Evolutionary conservation across 345 rosid genomes (phyloP).

Genomic region (Eucalyptus albens): DNA sequence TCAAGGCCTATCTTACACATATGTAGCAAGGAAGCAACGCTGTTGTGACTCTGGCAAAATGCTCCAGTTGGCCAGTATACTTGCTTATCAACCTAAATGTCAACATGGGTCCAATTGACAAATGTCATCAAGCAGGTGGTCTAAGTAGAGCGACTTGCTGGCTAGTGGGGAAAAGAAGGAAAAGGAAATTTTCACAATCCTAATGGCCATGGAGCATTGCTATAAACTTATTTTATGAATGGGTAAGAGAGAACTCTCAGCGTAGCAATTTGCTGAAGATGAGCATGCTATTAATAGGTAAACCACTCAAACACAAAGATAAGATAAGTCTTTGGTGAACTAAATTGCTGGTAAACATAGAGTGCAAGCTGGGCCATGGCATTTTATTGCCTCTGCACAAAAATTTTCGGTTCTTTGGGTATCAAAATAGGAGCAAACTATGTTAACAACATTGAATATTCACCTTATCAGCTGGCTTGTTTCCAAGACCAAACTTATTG

Average conservation of each 20-base stretch:
- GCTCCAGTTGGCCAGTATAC: neutral
- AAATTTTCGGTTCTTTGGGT: neutral
- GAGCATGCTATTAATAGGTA: neutral
- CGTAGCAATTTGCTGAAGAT: neutral
- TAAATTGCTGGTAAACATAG: neutral
- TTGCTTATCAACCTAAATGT: neutral
- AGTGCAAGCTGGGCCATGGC: neutral
- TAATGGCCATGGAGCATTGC: neutral
- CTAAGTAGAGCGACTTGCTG: neutral
- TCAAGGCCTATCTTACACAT: neutral
- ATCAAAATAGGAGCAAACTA: neutral
- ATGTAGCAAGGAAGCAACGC: neutral
- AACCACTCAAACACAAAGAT: neutral
- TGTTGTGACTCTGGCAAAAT: neutral
- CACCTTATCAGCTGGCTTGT: conserved; percentile 86
- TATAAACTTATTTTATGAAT: neutral
- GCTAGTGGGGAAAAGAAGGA: neutral
- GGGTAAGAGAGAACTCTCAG: neutral
- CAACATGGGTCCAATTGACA: neutral
- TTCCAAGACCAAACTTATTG: conserved; percentile 90
- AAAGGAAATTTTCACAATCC: neutral
- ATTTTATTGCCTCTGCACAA: neutral
- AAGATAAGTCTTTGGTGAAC: neutral
- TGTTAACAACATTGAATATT: neutral
- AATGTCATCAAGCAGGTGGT: neutral